Conservation (phyloP, 1,284 basidiomycete genomes). For the Porodaedalea pini region DNA sequence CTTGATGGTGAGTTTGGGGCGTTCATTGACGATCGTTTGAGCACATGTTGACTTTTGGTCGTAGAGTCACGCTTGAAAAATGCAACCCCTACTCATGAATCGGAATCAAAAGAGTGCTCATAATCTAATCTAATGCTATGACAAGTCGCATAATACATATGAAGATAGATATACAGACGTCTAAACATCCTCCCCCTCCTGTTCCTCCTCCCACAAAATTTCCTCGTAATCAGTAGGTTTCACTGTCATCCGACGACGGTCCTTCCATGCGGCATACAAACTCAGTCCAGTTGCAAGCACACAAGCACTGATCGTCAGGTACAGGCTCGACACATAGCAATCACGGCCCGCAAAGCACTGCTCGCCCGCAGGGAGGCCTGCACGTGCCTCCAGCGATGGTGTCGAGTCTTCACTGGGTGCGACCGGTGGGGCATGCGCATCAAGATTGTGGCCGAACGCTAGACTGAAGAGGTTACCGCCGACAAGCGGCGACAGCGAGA, state of each 20-base stretch:
- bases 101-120: not conserved
- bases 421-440: slow-evolving; percentile 51
- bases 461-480: slow-evolving; percentile 85
- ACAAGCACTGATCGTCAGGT: slow-evolving; percentile 48
- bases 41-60: not conserved
- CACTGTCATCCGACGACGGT: slow-evolving; percentile 32
- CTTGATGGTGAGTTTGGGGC: not conserved
- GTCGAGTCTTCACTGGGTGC: slow-evolving; percentile 9
- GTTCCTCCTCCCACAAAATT: slow-evolving; percentile 20
- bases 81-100: not conserved
- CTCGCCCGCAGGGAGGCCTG: slow-evolving; percentile 32
- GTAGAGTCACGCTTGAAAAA: not conserved
- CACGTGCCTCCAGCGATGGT: slow-evolving; percentile 16
- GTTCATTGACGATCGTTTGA: not conserved
- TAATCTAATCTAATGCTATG: not conserved
- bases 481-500: slow-evolving; percentile 71
- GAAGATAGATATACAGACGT: not conserved
- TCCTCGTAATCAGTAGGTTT: slow-evolving; percentile 13
- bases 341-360: slow-evolving; percentile 48
- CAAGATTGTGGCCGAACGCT: slow-evolving; percentile 77
- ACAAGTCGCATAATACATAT: not conserved
- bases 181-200: slow-evolving; percentile 1
- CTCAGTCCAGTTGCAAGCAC: slow-evolving; percentile 44
- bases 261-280: slow-evolving; percentile 47
- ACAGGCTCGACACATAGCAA: slow-evolving; percentile 52